A percentile compares a stretch with the other conserved stretches of the same genome.
Evolutionary conservation across 352 stramenopile species (phyloP).

Genomic region (Pythium diclinum): DNA sequence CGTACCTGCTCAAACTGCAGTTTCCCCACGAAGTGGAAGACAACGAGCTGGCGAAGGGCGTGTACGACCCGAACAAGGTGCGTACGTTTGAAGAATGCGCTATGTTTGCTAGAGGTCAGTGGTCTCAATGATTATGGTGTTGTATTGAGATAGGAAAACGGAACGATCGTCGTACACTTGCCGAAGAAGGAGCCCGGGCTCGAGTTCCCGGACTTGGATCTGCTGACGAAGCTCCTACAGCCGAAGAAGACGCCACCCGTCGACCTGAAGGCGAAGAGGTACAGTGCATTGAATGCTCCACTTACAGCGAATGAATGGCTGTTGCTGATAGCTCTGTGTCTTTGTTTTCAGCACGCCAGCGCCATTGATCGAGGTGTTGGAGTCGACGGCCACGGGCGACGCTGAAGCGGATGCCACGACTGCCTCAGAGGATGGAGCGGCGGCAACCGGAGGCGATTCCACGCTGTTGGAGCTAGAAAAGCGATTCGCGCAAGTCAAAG

Average conservation of each 20-base stretch:
- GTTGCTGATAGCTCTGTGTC: not conserved
- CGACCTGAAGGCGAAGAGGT: slow-evolving; percentile 34
- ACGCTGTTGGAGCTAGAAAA: slow-evolving; percentile 57
- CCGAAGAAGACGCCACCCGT: slow-evolving; percentile 45
- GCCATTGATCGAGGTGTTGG: slow-evolving; percentile 84
- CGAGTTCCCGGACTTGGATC: slow-evolving; percentile 91
- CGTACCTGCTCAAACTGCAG: slow-evolving; percentile 96
- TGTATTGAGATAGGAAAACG: slow-evolving; percentile 67
- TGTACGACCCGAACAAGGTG: slow-evolving; percentile 90
- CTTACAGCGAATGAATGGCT: not conserved
- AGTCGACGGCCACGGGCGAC: slow-evolving; percentile 29
- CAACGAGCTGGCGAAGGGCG: slow-evolving; percentile 86
- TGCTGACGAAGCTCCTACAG: slow-evolving; percentile 90
- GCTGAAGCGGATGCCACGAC: slow-evolving; percentile 9
- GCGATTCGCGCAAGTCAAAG: slow-evolving; percentile 24
- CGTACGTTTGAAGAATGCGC: not conserved
- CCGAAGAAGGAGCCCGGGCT: slow-evolving; percentile 85
- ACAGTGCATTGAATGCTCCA: not conserved
- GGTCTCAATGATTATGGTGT: not conserved
- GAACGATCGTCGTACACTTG: slow-evolving; percentile 91
- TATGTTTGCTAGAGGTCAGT: not conserved
- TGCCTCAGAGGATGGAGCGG: not conserved
- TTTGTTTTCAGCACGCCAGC: slow-evolving; percentile 30
- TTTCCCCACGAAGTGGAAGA: slow-evolving; percentile 90
- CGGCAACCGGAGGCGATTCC: slow-evolving; percentile 4